Base-by-base conservation (phyloP, 345 rosid species). In the Salix caprea region DNA sequence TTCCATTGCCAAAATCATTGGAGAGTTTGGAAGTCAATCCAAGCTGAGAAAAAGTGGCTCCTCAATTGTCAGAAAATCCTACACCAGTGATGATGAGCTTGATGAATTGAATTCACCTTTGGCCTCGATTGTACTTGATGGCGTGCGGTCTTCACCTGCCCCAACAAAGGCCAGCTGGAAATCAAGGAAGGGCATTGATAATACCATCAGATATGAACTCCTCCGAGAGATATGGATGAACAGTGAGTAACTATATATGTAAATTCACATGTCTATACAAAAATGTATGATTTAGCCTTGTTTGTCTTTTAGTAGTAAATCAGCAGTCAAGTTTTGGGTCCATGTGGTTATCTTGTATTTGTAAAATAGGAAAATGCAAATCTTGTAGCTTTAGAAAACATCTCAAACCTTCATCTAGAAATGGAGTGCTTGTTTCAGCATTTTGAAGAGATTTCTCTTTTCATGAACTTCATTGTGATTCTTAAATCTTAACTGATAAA, bases 71-170 rank as follows among this genome's bases (percentile, higher is more conserved):
- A 86, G 87, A 79, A 93, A 91, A 85, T 86, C 97, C 34, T 82
- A 91, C 84, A 85, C 92, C 34, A 96, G 99, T 19, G 97, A 93
- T 46, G 97, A 91, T 40, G 97, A 96, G 82, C 98, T 96, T 23
- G 92, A 95, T 75, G 99, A 93, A 81, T 81, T 93, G 80, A 88
- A 86, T 71, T 91, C 90, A 42, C 96, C 96, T 16, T 78, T 89
- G 82, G 83, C 88, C 78, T 85, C 88, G 68, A 86, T 92, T 78
- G 84, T 86, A 78, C 70, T 67, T 23, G 87, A 81, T 69, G 80
- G 74, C 40, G 77, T 77, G 21, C 76, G 32, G 46, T 60, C 88
- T 60, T 81, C 85, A 1, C 79, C 87, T n/a, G 71, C 46, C 69
- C 71, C 77, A 8, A 54, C 76, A 46, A 88, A 80, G 74, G 79